Percentiles rank a stretch among this genome's conserved stretches.
phyloP scores from a whole-genome alignment of 169 alveolate species.

The Plasmodium reichenowi region DNA sequence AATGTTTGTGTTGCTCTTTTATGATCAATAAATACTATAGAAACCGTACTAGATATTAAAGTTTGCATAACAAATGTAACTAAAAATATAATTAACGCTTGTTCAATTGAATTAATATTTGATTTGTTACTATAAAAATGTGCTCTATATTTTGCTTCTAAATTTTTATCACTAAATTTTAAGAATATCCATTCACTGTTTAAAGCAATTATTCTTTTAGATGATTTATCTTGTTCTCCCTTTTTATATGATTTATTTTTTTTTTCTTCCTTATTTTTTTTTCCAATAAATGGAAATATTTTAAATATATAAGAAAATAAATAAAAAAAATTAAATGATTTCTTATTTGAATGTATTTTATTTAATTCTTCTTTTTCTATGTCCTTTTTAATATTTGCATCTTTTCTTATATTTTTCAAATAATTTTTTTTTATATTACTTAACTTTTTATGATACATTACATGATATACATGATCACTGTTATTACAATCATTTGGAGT shows the following conservation, averaged over 20 bases:
- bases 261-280: conserved; percentile 1
- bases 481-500: conserved; percentile 44
- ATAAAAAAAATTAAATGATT: neutral
- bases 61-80: conserved; percentile 91
- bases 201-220: conserved; percentile 16
- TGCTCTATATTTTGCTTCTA: conserved; percentile 89
- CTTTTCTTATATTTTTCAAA: conserved; percentile 43
- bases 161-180: conserved; percentile 87
- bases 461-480: conserved; percentile 65
- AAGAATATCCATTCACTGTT: conserved; percentile 84
- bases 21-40: conserved; percentile 83
- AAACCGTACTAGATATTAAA: conserved; percentile 83
- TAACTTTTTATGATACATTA: conserved; percentile 45
- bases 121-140: conserved; percentile 89
- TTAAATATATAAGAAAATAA: conserved; percentile 13
- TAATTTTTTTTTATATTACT: conserved; percentile 55
- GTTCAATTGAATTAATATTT: conserved; percentile 89
- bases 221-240: conserved; percentile 8
- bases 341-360: neutral
- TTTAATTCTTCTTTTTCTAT: neutral
- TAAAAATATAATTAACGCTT: conserved; percentile 89
- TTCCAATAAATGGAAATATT: conserved; percentile 2
- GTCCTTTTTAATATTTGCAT: conserved; percentile 12
- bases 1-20: conserved; percentile 79
- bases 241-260: neutral